phyloP scores from a whole-genome alignment of 2,329 filamentous ascomycete genomes.

The Aspergillus transmontanensis region DNA sequence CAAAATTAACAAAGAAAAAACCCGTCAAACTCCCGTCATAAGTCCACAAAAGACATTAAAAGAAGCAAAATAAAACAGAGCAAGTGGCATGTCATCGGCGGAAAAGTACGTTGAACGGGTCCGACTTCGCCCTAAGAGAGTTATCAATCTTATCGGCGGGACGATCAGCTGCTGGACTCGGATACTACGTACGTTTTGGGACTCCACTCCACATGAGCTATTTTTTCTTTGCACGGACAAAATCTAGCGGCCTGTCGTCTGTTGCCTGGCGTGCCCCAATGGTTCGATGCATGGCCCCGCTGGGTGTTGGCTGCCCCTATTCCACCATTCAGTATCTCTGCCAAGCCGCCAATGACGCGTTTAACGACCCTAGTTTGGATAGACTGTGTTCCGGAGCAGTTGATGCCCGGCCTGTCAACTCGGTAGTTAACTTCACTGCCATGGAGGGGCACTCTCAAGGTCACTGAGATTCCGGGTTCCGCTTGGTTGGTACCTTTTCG shows the following conservation, averaged over 20 bases:
- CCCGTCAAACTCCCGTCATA: not conserved
- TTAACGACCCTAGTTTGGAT: not conserved
- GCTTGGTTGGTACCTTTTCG: not conserved
- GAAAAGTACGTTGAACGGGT: not conserved
- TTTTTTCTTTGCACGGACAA: not conserved
- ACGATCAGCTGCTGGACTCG: constrained; percentile 1
- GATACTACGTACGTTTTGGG: not conserved
- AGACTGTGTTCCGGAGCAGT: not conserved
- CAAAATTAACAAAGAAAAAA: not conserved
- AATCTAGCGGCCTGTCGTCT: not conserved
- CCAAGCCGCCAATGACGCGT: constrained; percentile 1
- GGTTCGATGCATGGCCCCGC: not conserved
- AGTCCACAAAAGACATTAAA: not conserved
- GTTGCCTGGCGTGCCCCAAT: not conserved
- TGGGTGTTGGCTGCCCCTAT: not conserved
- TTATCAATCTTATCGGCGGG: constrained; percentile 15
- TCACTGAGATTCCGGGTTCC: not conserved
- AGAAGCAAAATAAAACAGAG: not conserved
- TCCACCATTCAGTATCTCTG: not conserved
- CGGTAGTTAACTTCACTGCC: not conserved
- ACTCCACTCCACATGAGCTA: constrained; percentile 1
- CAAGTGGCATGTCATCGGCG: constrained; percentile 1
- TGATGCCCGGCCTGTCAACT: not conserved
- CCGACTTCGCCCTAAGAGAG: constrained; percentile 6
- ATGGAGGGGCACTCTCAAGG: not conserved